Evolutionary conservation across 495 filamentous ascomycete species (phyloP), one percentile per base, ranked within the genome.

Genomic region (Halenospora varia): DNA sequence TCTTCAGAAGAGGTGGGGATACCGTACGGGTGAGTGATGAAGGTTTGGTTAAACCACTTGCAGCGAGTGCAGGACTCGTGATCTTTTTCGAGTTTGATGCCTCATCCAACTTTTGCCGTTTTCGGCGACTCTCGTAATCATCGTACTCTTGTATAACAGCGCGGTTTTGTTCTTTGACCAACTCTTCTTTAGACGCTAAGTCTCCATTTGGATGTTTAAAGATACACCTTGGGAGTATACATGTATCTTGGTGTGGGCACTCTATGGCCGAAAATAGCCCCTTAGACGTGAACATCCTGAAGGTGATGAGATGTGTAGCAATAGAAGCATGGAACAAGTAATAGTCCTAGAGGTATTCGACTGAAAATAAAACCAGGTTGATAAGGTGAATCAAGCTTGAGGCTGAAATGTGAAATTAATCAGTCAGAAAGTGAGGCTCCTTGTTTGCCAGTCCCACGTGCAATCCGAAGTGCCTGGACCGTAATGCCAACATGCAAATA

Each of bases 1-100:
- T 57, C 13, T 46, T 44, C 51, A 52, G 64, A 10, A 77, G 71
- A 9, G 80, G 78, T n/a, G 75, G 77, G 24, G 73, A 77, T 20
- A 76, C 69, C 0, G 29, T 23, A 66, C 66, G 70, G 23, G 62
- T 61, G 3, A 49, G 11, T 8, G 47, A 49, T 24, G 19, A 23
- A 3, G 22, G 23, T 49, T 23, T 23, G 10, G 8, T 10, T 19
- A 8, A 9, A 10, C 20, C 47, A 10, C 9, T 49, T 23, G 10
- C 23, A 4, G 6, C 29, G 9, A 20, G 47, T 49, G 44, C 44
- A 40, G 35, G n/a, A n/a, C n/a, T n/a, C n/a, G n/a, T n/a, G n/a
- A n/a, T n/a, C n/a, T n/a, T n/a, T n/a, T n/a, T n/a, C n/a, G n/a
- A n/a, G n/a, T n/a, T n/a, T n/a, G n/a, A n/a, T n/a, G n/a, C n/a